Conservation (phyloP, 805 yeast species). For the Spathaspora hagerdaliae region DNA sequence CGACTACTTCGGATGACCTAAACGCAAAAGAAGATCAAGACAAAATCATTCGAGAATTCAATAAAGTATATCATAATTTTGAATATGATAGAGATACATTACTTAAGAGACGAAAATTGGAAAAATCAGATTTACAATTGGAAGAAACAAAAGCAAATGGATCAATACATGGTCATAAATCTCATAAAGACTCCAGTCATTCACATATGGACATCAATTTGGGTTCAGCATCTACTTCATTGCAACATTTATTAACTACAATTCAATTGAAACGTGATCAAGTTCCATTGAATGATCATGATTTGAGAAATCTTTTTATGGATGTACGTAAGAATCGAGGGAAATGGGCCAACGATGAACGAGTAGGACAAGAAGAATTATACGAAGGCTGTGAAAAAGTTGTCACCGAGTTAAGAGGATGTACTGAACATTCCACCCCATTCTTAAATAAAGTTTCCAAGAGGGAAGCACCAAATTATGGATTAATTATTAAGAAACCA, state of each 20-base stretch:
- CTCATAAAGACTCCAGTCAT: slow-evolving; percentile 5
- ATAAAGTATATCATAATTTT: slow-evolving; percentile 69
- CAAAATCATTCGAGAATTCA: slow-evolving; percentile 55
- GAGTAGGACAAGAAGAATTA: slow-evolving; percentile 94
- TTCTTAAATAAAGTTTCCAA: slow-evolving; percentile 94
- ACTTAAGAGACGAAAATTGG: slow-evolving; percentile 69
- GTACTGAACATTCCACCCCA: slow-evolving; percentile 95
- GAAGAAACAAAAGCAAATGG: slow-evolving; percentile 24
- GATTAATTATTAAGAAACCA: slow-evolving; percentile 82
- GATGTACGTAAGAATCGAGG: slow-evolving; percentile 95
- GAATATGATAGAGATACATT: slow-evolving; percentile 76
- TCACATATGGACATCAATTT: slow-evolving; percentile 28
- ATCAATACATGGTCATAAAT: slow-evolving; percentile 11
- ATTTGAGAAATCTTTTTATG: slow-evolving; percentile 76
- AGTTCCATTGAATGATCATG: slow-evolving; percentile 71
- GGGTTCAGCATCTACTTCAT: slow-evolving; percentile 36
- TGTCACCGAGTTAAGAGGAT: slow-evolving; percentile 80
- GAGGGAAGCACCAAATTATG: slow-evolving; percentile 96
- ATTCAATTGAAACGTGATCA: slow-evolving; percentile 80
- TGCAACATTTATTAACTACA: slow-evolving; percentile 74
- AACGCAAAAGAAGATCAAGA: slow-evolving; percentile 36
- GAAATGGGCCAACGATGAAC: slow-evolving; percentile 95
- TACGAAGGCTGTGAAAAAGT: slow-evolving; percentile 98
- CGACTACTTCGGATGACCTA: slow-evolving; percentile 2
- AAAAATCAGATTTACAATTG: slow-evolving; percentile 73